Evolutionary conservation across 371 early-diverging fungal species (phyloP).

Genomic region (Mucor velutinosus): DNA sequence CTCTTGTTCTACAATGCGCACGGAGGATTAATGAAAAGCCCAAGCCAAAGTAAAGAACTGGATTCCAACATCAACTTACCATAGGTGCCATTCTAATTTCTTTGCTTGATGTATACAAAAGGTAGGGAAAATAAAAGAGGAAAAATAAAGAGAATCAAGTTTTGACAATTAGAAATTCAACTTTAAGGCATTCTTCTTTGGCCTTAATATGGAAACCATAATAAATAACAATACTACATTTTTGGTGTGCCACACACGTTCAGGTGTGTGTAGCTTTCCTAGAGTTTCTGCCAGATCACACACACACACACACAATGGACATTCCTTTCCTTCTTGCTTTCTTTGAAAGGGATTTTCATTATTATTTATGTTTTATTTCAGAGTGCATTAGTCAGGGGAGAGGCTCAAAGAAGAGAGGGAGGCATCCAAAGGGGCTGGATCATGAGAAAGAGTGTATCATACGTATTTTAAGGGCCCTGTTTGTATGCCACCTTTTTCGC

Average conservation of each 20-base stretch:
- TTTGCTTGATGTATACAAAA: neutral
- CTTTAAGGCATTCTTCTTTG: neutral
- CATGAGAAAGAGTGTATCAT: neutral
- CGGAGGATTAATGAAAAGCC: neutral
- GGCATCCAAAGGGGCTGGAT: neutral
- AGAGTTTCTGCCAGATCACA: neutral
- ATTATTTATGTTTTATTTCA: neutral
- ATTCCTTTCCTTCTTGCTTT: neutral
- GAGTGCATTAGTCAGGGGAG: neutral
- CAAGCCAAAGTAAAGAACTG: too few species aligned
- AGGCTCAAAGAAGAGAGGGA: neutral
- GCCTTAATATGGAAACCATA: conserved; percentile 1
- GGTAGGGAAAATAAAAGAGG: neutral
- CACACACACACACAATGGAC: neutral
- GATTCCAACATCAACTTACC: conserved; percentile 9
- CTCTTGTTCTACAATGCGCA: conserved; percentile 34
- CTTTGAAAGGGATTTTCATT: neutral
- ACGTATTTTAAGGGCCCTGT: conserved; percentile 19
- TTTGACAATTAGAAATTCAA: neutral
- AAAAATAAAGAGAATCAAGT: neutral
- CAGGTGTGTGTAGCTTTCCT: too few species aligned
- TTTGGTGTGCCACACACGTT: too few species aligned
- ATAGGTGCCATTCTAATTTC: conserved; percentile 21
- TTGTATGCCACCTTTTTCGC: conserved; percentile 15
- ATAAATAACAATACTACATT: neutral